These are phyloP conservation scores for Colletotrichum theobromicola DNA, from an alignment of 2,329 filamentous ascomycete species.

Conservation along the genomic window DNA sequence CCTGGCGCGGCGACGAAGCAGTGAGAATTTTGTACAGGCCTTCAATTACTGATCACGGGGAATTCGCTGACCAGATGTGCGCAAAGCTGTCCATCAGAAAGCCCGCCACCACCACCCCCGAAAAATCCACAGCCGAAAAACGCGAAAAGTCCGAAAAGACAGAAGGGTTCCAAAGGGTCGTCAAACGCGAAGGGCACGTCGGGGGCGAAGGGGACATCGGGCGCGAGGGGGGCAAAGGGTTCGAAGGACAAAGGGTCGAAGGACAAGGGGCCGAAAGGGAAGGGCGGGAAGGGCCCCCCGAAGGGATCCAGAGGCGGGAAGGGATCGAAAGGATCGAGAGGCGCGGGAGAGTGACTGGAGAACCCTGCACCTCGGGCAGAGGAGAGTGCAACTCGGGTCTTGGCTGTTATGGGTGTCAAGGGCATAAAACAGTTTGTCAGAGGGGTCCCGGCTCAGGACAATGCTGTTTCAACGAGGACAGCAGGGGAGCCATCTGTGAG, in stretches of 20 bases:
- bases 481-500: background rate
- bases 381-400: background rate
- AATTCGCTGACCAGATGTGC: background rate
- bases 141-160: background rate
- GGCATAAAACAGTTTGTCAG: background rate
- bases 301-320: background rate
- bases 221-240: background rate
- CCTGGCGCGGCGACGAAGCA: background rate
- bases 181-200: background rate
- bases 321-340: background rate
- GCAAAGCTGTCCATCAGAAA: background rate
- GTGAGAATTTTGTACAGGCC: background rate
- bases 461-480: background rate
- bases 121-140: background rate
- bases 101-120: background rate
- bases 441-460: background rate
- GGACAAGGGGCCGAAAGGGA: background rate
- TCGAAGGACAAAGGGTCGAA: background rate
- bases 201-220: background rate
- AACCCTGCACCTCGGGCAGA: background rate
- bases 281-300: too few relatives aligned
- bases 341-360: background rate
- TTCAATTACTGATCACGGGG: background rate
- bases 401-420: conserved; percentile 1
- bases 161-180: background rate